Conservation (phyloP, 805 yeast genomes). For the Zygoascus biomembranicola region DNA sequence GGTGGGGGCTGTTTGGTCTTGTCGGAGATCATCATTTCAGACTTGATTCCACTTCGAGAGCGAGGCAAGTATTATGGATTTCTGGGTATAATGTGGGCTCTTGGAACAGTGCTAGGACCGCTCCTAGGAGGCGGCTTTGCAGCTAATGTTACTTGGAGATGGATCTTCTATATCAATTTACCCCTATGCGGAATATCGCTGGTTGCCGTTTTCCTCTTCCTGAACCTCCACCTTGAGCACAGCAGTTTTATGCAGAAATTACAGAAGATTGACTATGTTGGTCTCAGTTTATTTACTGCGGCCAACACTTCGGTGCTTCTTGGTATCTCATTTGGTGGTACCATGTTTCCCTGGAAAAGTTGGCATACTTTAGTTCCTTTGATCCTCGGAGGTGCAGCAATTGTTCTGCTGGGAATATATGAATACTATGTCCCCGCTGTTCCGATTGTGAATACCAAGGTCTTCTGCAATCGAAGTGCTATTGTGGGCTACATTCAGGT, state of each 20-base stretch:
- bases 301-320: constrained; percentile 39
- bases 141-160: constrained; percentile 55
- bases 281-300: constrained; percentile 36
- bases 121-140: constrained; percentile 61
- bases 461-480: constrained; percentile 33
- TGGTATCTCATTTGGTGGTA: constrained; percentile 50
- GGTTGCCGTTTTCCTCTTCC: constrained; percentile 31
- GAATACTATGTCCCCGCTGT: constrained; percentile 30
- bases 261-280: constrained; percentile 40
- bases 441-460: constrained; percentile 41
- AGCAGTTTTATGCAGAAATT: constrained; percentile 35
- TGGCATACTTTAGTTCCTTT: constrained; percentile 45
- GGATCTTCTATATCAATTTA: constrained; percentile 67
- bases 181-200: constrained; percentile 54
- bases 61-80: constrained; percentile 51
- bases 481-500: constrained; percentile 33
- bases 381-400: constrained; percentile 33
- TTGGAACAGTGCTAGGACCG: constrained; percentile 41
- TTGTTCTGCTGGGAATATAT: constrained; percentile 28
- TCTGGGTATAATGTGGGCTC: constrained; percentile 24
- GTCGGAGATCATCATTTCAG: constrained; percentile 46
- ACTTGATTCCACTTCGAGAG: constrained; percentile 43
- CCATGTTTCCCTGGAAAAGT: constrained; percentile 44
- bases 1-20: constrained; percentile 45
- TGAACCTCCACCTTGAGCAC: constrained; percentile 42